Base-by-base conservation (phyloP, 73 alveolate species). In the Blepharisma stoltei region DNA sequence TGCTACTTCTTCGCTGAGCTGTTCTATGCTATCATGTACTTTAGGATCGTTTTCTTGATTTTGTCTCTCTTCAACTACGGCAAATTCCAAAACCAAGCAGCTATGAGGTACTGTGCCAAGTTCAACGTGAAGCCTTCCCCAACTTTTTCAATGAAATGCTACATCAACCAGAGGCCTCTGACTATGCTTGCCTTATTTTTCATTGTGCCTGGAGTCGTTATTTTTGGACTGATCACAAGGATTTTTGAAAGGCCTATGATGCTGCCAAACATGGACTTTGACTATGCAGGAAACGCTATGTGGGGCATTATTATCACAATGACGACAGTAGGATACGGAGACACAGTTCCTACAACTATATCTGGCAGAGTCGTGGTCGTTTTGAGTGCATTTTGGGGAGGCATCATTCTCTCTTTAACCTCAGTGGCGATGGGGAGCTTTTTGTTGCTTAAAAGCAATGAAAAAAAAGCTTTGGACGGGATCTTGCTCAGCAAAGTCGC, bases 211-310 rank as follows among this genome's bases (percentile, higher is more conserved):
- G 73, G 46, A 20, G 73, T 60, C 0, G 11, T 60, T 0, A 38
- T 60, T 18, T 60, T 20, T 25, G 73, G 73, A 9, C 46, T 60
- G 46, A 8, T 60, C 11, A 60, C 23, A 47, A 14, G 73, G 4
- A 60, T 60, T 9, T 60, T 60, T 25, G 73, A 60, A 60, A 60
- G 73, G 23, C 73, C 73, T 14, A 20, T 60, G 46, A n/a, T 8
- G 14, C n/a, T 25, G 5, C 49, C 38, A 14, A 60, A n/a, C 38
- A 60, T 20, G 38, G 73, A 60, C 46, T 60, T 60, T 25, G 73
- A 60, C 5, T 60, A 60, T 25, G 73, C 46, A 9, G 48, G 48
- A 25, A 60, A 60, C 5, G 83, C 93, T 18, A 84, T 88, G 73
- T 60, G 73, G 73, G 23, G 23, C 46, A 60, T 60, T 18, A 60